A percentile compares a stretch with the other conserved stretches of the same genome.
phyloP scores from a whole-genome alignment of 108 stramenopile genomes.

The Mayamaea pseudoterrestris region DNA sequence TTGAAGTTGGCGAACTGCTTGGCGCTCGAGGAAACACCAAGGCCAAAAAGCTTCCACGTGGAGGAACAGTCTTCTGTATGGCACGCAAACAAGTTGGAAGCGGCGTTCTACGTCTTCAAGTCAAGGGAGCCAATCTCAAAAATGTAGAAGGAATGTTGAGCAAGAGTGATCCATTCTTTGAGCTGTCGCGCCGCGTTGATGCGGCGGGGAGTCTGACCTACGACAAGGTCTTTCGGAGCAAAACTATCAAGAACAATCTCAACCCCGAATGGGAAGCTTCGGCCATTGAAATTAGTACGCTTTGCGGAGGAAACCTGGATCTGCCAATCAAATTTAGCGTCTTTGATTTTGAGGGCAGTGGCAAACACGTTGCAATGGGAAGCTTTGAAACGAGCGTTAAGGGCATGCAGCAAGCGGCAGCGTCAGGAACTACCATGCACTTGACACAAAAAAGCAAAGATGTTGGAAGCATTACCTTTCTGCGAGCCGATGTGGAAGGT shows the following conservation, averaged over 20 bases:
- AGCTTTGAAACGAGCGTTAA: slow-evolving; percentile 33
- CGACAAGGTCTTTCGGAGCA: slow-evolving; percentile 27
- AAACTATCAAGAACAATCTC: slow-evolving; percentile 28
- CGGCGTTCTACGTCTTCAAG: slow-evolving; percentile 20
- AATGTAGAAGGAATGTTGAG: slow-evolving; percentile 67
- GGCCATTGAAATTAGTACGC: slow-evolving; percentile 19
- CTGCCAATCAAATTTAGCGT: slow-evolving; percentile 29
- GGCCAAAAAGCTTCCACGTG: slow-evolving; percentile 44
- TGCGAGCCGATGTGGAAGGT: slow-evolving; percentile 16
- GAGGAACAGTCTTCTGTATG: slow-evolving; percentile 13
- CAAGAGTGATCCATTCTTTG: slow-evolving; percentile 76
- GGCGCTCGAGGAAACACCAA: slow-evolving; percentile 56
- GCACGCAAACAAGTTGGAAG: slow-evolving; percentile 19
- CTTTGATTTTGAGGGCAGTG: slow-evolving; percentile 34
- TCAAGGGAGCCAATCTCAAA: slow-evolving; percentile 58
- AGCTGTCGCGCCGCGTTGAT: slow-evolving; percentile 32
- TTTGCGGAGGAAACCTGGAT: slow-evolving; percentile 34
- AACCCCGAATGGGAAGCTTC: slow-evolving; percentile 35
- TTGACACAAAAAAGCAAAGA: slow-evolving; percentile 20
- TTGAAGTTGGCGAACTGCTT: slow-evolving; percentile 55
- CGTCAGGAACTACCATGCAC: slow-evolving; percentile 3
- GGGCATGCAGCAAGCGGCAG: slow-evolving; percentile 9
- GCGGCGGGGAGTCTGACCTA: slow-evolving; percentile 36
- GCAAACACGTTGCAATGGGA: slow-evolving; percentile 51
- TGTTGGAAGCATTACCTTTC: slow-evolving; percentile 13